Evolutionary conservation across 805 yeast species (phyloP).

Genomic region (Suhomyces sp.): DNA sequence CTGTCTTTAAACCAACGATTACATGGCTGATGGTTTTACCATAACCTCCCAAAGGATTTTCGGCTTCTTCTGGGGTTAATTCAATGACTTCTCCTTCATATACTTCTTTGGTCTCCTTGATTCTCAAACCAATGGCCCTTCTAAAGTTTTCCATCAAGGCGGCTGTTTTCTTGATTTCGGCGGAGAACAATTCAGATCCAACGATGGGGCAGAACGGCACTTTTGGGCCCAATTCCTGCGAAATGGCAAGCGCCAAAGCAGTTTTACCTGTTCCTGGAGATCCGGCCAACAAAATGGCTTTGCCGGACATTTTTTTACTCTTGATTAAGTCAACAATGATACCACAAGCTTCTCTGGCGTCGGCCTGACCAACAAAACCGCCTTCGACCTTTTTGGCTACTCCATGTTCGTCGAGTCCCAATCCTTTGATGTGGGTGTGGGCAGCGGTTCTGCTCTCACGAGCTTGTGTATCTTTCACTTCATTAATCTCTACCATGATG

Average conservation of each 20-base stretch:
- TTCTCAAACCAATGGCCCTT: conserved; percentile 92
- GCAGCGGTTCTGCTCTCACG: conserved; percentile 82
- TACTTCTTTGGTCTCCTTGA: conserved; percentile 95
- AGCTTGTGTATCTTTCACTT: conserved; percentile 56
- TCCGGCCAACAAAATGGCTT: conserved; percentile 93
- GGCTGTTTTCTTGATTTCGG: conserved; percentile 97
- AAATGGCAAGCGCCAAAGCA: conserved; percentile 91
- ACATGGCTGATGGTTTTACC: conserved; percentile 96
- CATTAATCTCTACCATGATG: conserved; percentile 72
- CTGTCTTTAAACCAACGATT: conserved; percentile 87
- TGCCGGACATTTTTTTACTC: conserved; percentile 89
- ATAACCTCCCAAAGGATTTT: conserved; percentile 95
- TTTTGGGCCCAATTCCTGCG: conserved; percentile 94
- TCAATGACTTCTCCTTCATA: conserved; percentile 98
- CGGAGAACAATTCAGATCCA: conserved; percentile 88
- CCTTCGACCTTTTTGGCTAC: conserved; percentile 81
- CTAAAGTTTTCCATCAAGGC: conserved; percentile 95
- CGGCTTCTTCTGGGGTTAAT: conserved; percentile 91
- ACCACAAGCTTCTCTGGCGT: conserved; percentile 90
- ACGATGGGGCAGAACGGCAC: conserved; percentile 98
- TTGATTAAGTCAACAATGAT: conserved; percentile 90
- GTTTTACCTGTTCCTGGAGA: conserved; percentile 99
- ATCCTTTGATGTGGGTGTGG: conserved; percentile 93
- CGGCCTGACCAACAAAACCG: conserved; percentile 78
- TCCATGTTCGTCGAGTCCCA: conserved; percentile 90